These are phyloP conservation scores for Trifolium fragiferum DNA, from an alignment of 306 rosid genomes.

Conservation along the genomic window DNA sequence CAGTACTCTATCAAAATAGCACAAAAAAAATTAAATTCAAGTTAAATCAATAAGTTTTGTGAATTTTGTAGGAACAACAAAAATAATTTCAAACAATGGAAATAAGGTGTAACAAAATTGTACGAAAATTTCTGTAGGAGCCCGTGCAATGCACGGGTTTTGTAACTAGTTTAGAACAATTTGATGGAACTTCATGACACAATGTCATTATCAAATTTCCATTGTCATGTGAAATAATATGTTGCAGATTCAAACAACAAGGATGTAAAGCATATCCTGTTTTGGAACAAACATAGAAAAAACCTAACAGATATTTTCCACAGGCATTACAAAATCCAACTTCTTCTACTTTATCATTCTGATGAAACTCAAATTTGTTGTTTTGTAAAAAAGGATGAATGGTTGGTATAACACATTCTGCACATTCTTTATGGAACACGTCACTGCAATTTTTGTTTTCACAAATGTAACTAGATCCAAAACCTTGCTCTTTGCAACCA, in stretches of 20 bases:
- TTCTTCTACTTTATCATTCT: not conserved
- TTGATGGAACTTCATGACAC: constrained; percentile 22
- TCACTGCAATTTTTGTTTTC: not conserved
- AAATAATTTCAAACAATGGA: too few species aligned
- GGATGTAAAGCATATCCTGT: constrained; percentile 48
- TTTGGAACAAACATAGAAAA: too few species aligned
- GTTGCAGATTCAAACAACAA: constrained; percentile 45
- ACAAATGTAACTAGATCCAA: constrained; percentile 43
- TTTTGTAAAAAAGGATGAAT: constrained; percentile 36
- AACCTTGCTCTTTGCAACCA: constrained; percentile 53
- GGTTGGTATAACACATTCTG: not conserved
- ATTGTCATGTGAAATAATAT: not conserved
- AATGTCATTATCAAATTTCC: constrained; percentile 5
- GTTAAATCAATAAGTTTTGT: too few species aligned
- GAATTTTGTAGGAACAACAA: too few species aligned
- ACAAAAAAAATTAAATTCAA: too few species aligned
- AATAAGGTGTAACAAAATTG: too few species aligned
- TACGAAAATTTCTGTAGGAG: too few species aligned
- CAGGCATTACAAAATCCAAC: too few species aligned
- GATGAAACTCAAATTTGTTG: constrained; percentile 20
- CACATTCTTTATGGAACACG: constrained; percentile 53
- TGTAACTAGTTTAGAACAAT: constrained; percentile 36
- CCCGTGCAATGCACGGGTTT: too few species aligned
- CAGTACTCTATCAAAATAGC: too few species aligned
- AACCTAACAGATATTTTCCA: too few species aligned